Conservation (phyloP, 129 eudicot species). For the Tagetes erecta region DNA sequence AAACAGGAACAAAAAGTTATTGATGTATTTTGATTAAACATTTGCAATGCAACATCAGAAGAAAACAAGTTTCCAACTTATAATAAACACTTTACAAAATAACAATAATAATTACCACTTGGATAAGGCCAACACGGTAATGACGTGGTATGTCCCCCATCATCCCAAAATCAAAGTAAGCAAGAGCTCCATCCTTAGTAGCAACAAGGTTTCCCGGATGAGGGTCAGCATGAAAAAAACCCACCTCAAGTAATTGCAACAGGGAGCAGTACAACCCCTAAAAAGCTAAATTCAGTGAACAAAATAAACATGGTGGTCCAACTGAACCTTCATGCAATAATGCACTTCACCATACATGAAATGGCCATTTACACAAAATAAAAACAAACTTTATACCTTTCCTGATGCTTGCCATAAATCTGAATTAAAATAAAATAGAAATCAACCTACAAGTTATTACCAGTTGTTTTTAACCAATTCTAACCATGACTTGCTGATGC, state of each 20-base stretch:
- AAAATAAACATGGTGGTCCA: constrained; percentile 22
- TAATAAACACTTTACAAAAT: not conserved
- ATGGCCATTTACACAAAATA: not conserved
- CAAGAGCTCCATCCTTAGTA: constrained; percentile 80
- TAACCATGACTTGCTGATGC: not conserved
- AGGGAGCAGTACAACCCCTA: constrained; percentile 91
- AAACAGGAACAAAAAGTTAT: not conserved
- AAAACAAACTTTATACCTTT: not conserved
- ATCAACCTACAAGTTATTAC: not conserved
- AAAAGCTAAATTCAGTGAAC: constrained; percentile 20
- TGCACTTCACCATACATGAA: not conserved
- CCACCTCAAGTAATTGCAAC: constrained; percentile 95
- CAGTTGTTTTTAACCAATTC: not conserved
- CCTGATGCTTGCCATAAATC: not conserved
- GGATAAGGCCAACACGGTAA: constrained; percentile 93
- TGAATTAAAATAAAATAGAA: not conserved
- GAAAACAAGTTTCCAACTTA: not conserved
- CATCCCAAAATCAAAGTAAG: constrained; percentile 98
- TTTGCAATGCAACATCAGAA: constrained; percentile 10
- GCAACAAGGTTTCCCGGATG: constrained; percentile 98
- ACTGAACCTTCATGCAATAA: constrained; percentile 11
- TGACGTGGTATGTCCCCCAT: constrained; percentile 99
- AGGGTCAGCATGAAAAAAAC: constrained; percentile 95
- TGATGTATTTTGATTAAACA: not conserved
- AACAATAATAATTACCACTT: constrained; percentile 57